Evolutionary conservation across 2,329 filamentous ascomycete species (phyloP).

Genomic region (Cercospora sp.): DNA sequence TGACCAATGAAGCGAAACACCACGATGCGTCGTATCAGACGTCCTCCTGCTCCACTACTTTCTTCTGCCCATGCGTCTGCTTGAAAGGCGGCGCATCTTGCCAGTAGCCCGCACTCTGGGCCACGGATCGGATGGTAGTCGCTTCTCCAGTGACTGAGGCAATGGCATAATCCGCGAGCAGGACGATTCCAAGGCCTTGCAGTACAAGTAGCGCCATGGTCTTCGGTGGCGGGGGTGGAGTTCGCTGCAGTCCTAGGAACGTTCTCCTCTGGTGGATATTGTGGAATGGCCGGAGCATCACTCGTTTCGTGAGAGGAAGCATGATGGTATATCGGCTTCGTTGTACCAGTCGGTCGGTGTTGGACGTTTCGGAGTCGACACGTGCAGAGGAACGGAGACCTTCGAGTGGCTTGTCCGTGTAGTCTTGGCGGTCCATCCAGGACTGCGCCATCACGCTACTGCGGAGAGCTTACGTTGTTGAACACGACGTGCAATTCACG

Average conservation of each 20-base stretch:
- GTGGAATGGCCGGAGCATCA: constrained; percentile 1
- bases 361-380: constrained; percentile 6
- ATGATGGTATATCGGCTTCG: constrained; percentile 2
- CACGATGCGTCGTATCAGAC: background rate
- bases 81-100: constrained; percentile 29
- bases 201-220: constrained; percentile 39
- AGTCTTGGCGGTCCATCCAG: background rate
- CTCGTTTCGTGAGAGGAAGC: constrained; percentile 3
- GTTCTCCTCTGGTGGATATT: constrained; percentile 29
- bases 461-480: constrained; percentile 5
- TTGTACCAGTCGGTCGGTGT: background rate
- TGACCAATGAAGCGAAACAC: background rate
- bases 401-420: background rate
- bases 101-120: constrained; percentile 36
- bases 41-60: background rate
- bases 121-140: constrained; percentile 32
- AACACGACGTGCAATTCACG: constrained; percentile 3
- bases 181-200: constrained; percentile 39
- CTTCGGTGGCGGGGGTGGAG: constrained; percentile 34
- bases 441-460: constrained; percentile 7
- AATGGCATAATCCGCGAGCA: constrained; percentile 35
- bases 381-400: background rate
- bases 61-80: constrained; percentile 22
- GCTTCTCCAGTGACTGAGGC: constrained; percentile 27
- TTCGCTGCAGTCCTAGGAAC: constrained; percentile 37